Evolutionary conservation across 352 stramenopile species (phyloP).

Genomic region (Saprolegnia parasitica): DNA sequence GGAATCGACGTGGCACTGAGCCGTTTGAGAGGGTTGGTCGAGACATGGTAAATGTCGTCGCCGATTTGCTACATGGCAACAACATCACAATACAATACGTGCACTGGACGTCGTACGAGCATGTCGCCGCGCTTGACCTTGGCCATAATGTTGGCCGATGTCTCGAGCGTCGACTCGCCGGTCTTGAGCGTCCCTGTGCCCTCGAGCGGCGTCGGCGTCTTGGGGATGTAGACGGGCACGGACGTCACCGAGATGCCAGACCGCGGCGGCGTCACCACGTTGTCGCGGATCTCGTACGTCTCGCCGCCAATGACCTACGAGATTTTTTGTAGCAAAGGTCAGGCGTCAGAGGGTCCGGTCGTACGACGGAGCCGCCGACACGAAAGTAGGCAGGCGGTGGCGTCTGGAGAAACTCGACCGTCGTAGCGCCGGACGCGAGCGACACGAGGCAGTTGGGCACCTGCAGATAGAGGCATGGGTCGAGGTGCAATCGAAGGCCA

Average conservation of each 20-base stretch:
- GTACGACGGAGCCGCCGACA: slow-evolving; percentile 6
- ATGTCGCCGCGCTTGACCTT: slow-evolving; percentile 25
- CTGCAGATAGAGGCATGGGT: background rate
- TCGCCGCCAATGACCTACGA: slow-evolving; percentile 25
- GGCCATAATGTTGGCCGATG: slow-evolving; percentile 7
- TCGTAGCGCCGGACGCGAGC: background rate
- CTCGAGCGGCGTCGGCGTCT: slow-evolving; percentile 13
- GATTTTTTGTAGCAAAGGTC: background rate
- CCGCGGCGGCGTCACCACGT: background rate
- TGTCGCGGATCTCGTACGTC: background rate
- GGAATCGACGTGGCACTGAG: slow-evolving; percentile 22
- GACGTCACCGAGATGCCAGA: background rate
- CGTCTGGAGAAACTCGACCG: background rate
- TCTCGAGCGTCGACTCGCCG: slow-evolving; percentile 15
- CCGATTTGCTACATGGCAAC: slow-evolving; percentile 18
- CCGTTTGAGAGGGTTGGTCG: slow-evolving; percentile 23
- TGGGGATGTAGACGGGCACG: slow-evolving; percentile 15
- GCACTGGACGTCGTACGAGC: slow-evolving; percentile 14
- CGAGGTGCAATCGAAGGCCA: background rate
- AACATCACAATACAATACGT: too few species aligned
- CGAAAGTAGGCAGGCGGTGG: background rate
- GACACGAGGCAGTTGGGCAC: slow-evolving; percentile 26
- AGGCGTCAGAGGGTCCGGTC: background rate
- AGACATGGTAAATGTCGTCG: slow-evolving; percentile 14
- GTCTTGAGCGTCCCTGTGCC: slow-evolving; percentile 13